phyloP scores from a whole-genome alignment of 2,329 filamentous ascomycete species.

The Paracoccidioides brasiliensis region DNA sequence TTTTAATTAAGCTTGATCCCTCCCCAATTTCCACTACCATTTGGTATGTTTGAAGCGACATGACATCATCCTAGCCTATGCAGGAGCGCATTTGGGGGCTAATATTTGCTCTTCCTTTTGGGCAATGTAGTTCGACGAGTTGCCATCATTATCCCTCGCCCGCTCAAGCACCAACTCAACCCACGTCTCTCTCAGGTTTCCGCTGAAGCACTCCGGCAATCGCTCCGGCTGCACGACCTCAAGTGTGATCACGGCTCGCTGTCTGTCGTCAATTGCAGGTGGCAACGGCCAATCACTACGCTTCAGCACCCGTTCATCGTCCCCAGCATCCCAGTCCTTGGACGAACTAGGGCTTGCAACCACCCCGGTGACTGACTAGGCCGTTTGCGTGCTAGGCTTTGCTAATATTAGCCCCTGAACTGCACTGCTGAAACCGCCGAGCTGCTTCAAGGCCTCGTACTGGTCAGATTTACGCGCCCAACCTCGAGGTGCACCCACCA shows the following conservation, averaged over 20 bases:
- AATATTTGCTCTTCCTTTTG: not conserved
- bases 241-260: conserved; percentile 4
- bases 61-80: not conserved
- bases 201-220: not conserved
- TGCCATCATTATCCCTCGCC: too few species aligned
- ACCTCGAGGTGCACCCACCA: not conserved
- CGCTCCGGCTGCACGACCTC: conserved; percentile 1
- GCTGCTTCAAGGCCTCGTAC: not conserved
- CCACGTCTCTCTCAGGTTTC: too few species aligned
- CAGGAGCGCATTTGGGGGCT: not conserved
- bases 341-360: not conserved
- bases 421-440: not conserved
- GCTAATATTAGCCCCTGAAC: conserved; percentile 7
- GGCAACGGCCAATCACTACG: not conserved
- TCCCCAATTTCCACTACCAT: not conserved
- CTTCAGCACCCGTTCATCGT: not conserved
- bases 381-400: conserved; percentile 8
- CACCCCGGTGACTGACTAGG: conserved; percentile 3
- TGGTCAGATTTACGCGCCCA: conserved; percentile 5
- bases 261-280: not conserved
- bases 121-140: too few species aligned
- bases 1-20: not conserved
- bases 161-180: too few species aligned
- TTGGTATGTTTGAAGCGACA: not conserved
- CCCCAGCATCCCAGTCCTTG: not conserved